Evolutionary conservation across 2,329 filamentous ascomycete genomes (phyloP).

Genomic region (Ophidiomyces ophidiicola): DNA sequence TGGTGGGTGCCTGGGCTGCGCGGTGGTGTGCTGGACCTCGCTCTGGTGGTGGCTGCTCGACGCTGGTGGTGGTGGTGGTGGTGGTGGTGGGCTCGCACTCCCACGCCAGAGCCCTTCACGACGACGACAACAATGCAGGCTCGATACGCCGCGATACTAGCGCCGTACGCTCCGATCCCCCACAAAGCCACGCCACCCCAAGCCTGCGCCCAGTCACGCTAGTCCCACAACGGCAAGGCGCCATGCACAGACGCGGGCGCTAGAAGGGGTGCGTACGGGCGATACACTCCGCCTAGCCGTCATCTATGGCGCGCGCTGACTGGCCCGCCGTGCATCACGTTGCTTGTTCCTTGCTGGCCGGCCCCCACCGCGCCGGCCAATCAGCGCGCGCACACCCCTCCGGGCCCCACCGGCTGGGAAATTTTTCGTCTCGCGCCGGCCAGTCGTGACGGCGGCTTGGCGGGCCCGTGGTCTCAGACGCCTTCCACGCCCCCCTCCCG

Average conservation of each 20-base stretch:
- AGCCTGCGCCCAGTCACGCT: background rate
- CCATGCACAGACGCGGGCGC: constrained; percentile 1
- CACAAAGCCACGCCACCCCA: constrained; percentile 9
- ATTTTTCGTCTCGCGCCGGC: too few relatives aligned
- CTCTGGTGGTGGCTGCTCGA: too few relatives aligned
- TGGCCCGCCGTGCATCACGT: background rate
- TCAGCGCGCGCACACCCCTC: too few relatives aligned
- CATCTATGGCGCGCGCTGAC: background rate
- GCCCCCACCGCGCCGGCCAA: constrained; percentile 24
- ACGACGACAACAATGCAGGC: too few relatives aligned
- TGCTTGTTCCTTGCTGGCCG: constrained; percentile 3
- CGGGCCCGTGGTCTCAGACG: too few relatives aligned
- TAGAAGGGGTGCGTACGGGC: background rate
- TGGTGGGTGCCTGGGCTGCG: too few relatives aligned
- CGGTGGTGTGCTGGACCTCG: too few relatives aligned
- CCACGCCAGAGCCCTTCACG: background rate
- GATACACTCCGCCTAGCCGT: background rate
- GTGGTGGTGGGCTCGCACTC: too few relatives aligned
- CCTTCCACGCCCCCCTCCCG: too few relatives aligned
- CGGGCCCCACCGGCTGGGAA: too few relatives aligned
- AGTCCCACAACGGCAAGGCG: background rate
- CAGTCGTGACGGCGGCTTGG: too few relatives aligned
- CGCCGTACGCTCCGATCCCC: constrained; percentile 2
- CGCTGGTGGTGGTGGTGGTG: too few relatives aligned
- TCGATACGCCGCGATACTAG: background rate